Percentiles rank a stretch among this genome's conserved stretches.
Evolutionary conservation across 306 rosid species (phyloP).

Genomic region (Quercus rubra): DNA sequence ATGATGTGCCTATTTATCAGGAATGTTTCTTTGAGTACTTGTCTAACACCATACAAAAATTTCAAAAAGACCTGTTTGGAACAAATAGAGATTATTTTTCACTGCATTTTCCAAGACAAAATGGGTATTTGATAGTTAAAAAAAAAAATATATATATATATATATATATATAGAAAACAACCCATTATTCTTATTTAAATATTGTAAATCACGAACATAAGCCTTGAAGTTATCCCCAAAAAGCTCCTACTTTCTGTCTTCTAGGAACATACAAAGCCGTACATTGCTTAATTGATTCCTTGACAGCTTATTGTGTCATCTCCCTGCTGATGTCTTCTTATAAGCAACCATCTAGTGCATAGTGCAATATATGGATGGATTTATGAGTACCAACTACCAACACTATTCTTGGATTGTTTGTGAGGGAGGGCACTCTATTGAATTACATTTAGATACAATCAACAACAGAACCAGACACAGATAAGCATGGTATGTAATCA

Average conservation of each 20-base stretch:
- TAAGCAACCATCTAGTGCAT: background rate
- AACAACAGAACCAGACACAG: background rate
- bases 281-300: background rate
- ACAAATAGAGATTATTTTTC: background rate
- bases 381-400: background rate
- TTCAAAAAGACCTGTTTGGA: background rate
- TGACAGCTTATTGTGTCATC: background rate
- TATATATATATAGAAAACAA: background rate
- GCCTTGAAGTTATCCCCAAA: slow-evolving; percentile 24
- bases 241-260: background rate
- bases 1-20: too few species aligned
- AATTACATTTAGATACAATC: too few species aligned
- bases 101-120: background rate
- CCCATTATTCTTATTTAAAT: background rate
- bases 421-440: too few species aligned
- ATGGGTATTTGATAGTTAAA: background rate
- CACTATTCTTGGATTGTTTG: background rate
- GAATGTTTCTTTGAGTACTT: background rate
- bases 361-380: background rate
- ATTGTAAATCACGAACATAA: slow-evolving; percentile 20
- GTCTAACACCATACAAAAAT: background rate
- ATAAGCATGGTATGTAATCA: background rate
- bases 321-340: background rate
- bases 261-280: background rate
- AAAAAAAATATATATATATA: too few species aligned